These are phyloP conservation scores for Striga asiatica DNA, from an alignment of 257 asterid species.

Conservation along the genomic window DNA sequence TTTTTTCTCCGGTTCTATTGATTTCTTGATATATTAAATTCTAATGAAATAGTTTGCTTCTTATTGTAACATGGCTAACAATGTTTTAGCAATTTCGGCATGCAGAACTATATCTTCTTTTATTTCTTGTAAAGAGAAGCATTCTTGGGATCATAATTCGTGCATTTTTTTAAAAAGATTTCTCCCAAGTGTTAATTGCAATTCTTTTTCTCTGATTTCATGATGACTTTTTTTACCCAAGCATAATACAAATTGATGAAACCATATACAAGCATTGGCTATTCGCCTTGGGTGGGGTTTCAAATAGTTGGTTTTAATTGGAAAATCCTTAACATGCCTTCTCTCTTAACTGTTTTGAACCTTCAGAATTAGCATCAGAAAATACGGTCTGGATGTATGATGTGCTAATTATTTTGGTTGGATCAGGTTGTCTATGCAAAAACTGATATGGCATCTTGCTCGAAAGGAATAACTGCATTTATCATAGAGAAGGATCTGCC, in stretches of 20 bases:
- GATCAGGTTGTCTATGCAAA: conserved; percentile 93
- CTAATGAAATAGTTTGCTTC: too few relatives aligned
- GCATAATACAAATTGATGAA: background rate
- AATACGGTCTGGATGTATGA: conserved; percentile 3
- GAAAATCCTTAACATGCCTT: background rate
- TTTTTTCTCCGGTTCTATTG: too few relatives aligned
- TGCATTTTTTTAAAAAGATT: background rate
- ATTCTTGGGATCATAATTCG: too few relatives aligned
- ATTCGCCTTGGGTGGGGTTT: background rate
- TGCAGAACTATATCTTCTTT: too few relatives aligned
- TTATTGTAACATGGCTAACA: too few relatives aligned
- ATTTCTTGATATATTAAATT: too few relatives aligned
- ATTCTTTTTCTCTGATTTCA: background rate
- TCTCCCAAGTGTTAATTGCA: background rate
- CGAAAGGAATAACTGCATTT: conserved; percentile 97
- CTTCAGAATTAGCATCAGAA: background rate
- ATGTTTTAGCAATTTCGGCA: too few relatives aligned
- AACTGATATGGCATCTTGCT: conserved; percentile 65
- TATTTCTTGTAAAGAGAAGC: too few relatives aligned
- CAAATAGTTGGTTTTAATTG: background rate
- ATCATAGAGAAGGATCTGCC: conserved; percentile 89
- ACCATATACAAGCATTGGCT: background rate
- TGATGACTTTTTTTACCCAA: background rate
- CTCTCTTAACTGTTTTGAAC: background rate
- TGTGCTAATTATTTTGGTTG: conserved; percentile 20